Base-by-base conservation (phyloP, 805 yeast species). In the Tetrapisispora fleetii region DNA sequence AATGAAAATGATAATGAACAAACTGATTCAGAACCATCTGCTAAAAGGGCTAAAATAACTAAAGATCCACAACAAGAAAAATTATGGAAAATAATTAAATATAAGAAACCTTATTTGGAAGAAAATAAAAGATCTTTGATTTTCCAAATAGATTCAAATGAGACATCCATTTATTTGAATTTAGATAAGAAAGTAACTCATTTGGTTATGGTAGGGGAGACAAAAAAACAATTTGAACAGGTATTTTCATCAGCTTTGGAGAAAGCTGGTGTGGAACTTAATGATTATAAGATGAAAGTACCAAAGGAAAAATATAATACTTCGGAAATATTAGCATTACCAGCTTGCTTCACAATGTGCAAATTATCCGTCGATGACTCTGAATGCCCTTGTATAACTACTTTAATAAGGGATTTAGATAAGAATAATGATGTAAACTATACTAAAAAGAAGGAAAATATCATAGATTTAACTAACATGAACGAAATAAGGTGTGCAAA, bases 91-190 rank as follows among this genome's bases (percentile, higher is more conserved):
- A 45, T 53, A 11, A 54, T 69, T 1, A 56, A 58, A 42, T 78
- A 75, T 59, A 67, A 69, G 28, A 67, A 83, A 43, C 80, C 79
- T 1, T 74, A 56, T 54, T 62, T 71, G 6, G 81, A 78, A 56
- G 60, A 52, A 2, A 37, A 28, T 43, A 43, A 53, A 35, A 60
- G 81, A 35, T 69, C 65, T 16, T 56, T 79, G 50, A 53, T 73
- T 0, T 53, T 78, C 19, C 80, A 79, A 54, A 55, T 73, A 17
- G 67, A 64, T 46, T 52, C 64, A 1, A 52, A 52, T 50, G 56
- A 70, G 52, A 52, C 62, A 57, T 43, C 59, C 47, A 46, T 62
- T 38, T 46, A 71, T 21, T 54, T 69, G 46, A 58, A 71, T 33
- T 61, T 66, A 45, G 57, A 58, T 33, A 54, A 53, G n/a, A 52